Evolutionary conservation across 805 yeast genomes (phyloP), one percentile per base, ranked within the genome.

Genomic region (Vanderwaltozyma yarrowii): DNA sequence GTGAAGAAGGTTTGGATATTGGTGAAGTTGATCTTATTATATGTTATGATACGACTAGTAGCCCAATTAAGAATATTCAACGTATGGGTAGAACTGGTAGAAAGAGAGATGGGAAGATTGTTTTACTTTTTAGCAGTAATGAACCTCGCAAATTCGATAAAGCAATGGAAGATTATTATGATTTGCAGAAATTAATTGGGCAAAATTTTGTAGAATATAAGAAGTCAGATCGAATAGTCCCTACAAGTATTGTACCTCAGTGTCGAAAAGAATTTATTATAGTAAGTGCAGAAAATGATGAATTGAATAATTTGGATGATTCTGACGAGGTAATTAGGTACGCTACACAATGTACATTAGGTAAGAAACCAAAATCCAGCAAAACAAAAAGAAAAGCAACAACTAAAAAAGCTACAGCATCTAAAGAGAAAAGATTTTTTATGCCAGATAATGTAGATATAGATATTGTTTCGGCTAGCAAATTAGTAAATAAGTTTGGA

Each of bases 71-170:
- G 42, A 87, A 83, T 49, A 73, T 92, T 30, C 99, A 92, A 57
- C 66, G 99, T 49, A 86, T 92, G 94, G 99, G 99, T 20, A 76
- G 99, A 63, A 92, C 99, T 0, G 99, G 98, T 15, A 78, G 99
- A 62, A 85, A 86, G 54, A 67, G 96, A 49, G 86, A 83, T 49
- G 99, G 99, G 30, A 73, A 71, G 41, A 83, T 92, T 2, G 63
- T 85, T 4, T 60, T 88, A 27, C 60, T 92, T 5, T 75, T 89
- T 50, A 74, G 95, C 8, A 72, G 80, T 11, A 76, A 76, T 45
- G 99, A 92, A 59, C 74, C 80, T 39, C 51, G 62, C 5, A 94
- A 89, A 53, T 84, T 85, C 54, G 83, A 81, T 32, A 74, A 78
- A 47, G 88, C 97, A 0, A 76, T 85, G 81, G 80, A 71, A 21